These are phyloP conservation scores for Biscogniauxia marginata DNA, from an alignment of 2,329 filamentous ascomycete genomes.

Conservation along the genomic window DNA sequence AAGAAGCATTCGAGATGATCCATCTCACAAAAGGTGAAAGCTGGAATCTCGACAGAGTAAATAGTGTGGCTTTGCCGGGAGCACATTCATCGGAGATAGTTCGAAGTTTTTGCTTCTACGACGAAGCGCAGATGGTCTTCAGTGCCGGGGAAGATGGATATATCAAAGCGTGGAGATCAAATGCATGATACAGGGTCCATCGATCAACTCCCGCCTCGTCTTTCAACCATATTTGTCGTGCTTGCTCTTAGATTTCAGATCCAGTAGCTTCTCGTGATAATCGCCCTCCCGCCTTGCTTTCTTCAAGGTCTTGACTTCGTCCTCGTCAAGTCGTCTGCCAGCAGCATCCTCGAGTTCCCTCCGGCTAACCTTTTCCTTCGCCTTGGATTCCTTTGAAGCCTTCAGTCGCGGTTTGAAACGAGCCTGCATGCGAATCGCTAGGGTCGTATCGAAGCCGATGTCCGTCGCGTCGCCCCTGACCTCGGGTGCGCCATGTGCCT, in stretches of 20 bases:
- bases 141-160: conserved; percentile 59
- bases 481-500: conserved; percentile 53
- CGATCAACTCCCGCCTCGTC: conserved; percentile 5
- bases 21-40: conserved; percentile 52
- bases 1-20: conserved; percentile 58
- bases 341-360: conserved; percentile 81
- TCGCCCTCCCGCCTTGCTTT: conserved; percentile 80
- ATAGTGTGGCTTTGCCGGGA: conserved; percentile 58
- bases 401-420: conserved; percentile 84
- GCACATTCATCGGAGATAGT: conserved; percentile 65
- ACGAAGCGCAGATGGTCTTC: conserved; percentile 57
- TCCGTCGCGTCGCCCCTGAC: conserved; percentile 73
- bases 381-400: conserved; percentile 79
- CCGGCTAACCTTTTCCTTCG: conserved; percentile 79
- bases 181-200: conserved; percentile 20
- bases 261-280: conserved; percentile 82
- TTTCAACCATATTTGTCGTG: conserved; percentile 75
- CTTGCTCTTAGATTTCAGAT: conserved; percentile 88
- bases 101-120: conserved; percentile 62
- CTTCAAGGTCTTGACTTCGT: conserved; percentile 83
- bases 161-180: conserved; percentile 56
- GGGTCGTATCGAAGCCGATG: conserved; percentile 66
- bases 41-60: conserved; percentile 56
- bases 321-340: conserved; percentile 73
- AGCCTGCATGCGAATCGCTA: conserved; percentile 90